These are phyloP conservation scores for Syncephalastrum sp. DNA, from an alignment of 371 early-diverging fungal species.

Conservation along the genomic window DNA sequence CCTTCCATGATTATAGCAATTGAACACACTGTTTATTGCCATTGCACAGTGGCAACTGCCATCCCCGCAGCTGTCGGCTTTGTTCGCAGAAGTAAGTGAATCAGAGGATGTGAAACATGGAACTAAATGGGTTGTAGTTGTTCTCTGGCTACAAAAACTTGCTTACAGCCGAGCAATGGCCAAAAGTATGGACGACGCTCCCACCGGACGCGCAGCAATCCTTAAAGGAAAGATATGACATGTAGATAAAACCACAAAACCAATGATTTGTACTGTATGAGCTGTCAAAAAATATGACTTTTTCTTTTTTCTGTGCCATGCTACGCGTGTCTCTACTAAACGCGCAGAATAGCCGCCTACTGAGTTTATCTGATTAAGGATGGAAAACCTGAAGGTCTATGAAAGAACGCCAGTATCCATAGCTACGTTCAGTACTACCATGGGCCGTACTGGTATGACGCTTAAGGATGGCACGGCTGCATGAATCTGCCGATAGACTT, in stretches of 20 bases:
- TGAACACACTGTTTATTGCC: slow-evolving; percentile 66
- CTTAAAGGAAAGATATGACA: slow-evolving; percentile 8
- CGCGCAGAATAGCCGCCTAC: too few species aligned
- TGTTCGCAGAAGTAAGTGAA: slow-evolving; percentile 57
- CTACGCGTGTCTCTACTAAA: too few species aligned
- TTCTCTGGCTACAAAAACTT: slow-evolving; percentile 66
- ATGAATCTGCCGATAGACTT: too few species aligned
- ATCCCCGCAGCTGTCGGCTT: slow-evolving; percentile 54
- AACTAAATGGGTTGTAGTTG: slow-evolving; percentile 31
- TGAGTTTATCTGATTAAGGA: too few species aligned
- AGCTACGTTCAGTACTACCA: too few species aligned
- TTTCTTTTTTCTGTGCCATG: too few species aligned
- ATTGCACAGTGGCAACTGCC: slow-evolving; percentile 70
- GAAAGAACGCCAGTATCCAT: too few species aligned
- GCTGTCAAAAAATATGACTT: too few species aligned
- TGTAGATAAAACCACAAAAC: slow-evolving; percentile 1
- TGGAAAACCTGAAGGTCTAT: too few species aligned
- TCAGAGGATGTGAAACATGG: not conserved
- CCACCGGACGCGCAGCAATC: slow-evolving; percentile 9
- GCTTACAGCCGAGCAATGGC: slow-evolving; percentile 63
- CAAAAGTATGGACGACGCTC: slow-evolving; percentile 40
- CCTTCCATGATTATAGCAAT: slow-evolving; percentile 34
- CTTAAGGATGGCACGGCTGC: too few species aligned
- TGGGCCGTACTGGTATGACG: too few species aligned
- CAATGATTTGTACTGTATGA: too few species aligned